These are phyloP conservation scores for Annona squamosa DNA, from an alignment of 164 flowering plant genomes.

Conservation along the genomic window DNA sequence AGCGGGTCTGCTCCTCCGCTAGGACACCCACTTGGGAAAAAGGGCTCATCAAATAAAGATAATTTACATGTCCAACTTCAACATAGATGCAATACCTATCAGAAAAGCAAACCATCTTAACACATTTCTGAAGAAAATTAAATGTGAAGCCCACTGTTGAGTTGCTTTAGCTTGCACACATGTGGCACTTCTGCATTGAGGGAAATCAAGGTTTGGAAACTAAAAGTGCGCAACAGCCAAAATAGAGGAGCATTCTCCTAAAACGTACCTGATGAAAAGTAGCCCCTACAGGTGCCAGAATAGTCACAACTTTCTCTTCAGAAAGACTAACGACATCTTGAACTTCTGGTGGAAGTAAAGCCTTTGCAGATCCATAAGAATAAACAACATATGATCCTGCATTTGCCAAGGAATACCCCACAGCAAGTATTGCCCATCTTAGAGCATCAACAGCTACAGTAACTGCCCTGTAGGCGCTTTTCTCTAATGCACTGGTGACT, in stretches of 20 bases:
- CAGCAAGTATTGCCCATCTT: constrained; percentile 41
- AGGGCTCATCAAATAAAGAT: neutral
- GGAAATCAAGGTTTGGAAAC: neutral
- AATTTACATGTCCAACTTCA: neutral
- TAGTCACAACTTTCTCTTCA: constrained; percentile 39
- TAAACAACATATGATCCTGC: constrained; percentile 40
- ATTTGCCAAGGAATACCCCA: constrained; percentile 47
- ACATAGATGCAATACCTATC: neutral
- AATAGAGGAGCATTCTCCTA: neutral
- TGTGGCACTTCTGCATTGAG: neutral
- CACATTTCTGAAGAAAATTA: neutral
- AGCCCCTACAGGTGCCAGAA: constrained; percentile 46
- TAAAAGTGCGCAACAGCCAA: neutral
- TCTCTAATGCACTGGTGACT: constrained; percentile 44
- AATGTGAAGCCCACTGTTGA: neutral
- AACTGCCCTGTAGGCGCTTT: constrained; percentile 39
- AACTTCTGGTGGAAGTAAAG: constrained; percentile 60
- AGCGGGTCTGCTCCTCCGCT: neutral
- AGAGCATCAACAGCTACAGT: constrained; percentile 40
- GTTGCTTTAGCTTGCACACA: neutral
- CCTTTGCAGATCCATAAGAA: constrained; percentile 60
- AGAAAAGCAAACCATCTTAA: neutral
- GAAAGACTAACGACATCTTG: constrained; percentile 39
- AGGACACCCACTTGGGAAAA: neutral
- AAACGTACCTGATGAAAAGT: constrained; percentile 53